These are phyloP conservation scores for Pleurozium schreberi DNA, from an alignment of 225 moss, liverwort and hornwort species.

Conservation along the genomic window DNA sequence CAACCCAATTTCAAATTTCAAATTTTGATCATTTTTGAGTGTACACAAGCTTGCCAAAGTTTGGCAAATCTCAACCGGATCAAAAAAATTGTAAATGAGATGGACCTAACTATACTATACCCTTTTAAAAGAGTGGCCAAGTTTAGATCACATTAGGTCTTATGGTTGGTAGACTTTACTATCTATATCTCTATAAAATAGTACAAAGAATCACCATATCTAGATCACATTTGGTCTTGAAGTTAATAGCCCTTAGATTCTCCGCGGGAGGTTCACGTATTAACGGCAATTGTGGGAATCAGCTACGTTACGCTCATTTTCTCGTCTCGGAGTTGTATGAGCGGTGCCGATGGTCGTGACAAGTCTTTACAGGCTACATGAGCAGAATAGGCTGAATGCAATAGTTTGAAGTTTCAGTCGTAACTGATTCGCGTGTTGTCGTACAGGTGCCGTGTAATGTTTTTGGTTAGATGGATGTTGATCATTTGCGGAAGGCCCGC, in stretches of 20 bases:
- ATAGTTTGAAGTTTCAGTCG: neutral
- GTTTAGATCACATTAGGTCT: neutral
- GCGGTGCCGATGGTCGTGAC: neutral
- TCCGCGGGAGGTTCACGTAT: too few relatives aligned
- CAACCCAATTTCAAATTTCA: too few relatives aligned
- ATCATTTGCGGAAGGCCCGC: neutral
- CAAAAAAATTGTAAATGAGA: too few relatives aligned
- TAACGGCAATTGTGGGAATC: neutral
- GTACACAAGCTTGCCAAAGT: too few relatives aligned
- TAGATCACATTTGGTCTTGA: too few relatives aligned
- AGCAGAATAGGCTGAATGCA: neutral
- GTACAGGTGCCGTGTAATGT: slow-evolving; percentile 12
- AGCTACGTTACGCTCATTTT: neutral
- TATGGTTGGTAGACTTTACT: neutral
- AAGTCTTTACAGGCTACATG: neutral
- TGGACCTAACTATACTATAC: too few relatives aligned
- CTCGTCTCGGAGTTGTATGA: neutral
- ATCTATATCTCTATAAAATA: neutral
- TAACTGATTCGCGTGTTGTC: neutral
- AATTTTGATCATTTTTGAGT: too few relatives aligned
- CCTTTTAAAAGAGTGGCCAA: neutral
- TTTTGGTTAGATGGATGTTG: slow-evolving; percentile 35
- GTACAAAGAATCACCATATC: too few relatives aligned
- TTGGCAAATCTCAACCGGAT: too few relatives aligned
- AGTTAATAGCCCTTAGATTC: too few relatives aligned